Percentiles rank a stretch among this genome's conserved stretches.
Conservation (phyloP, 2,329 filamentous ascomycete genomes). For the Cercospora sp. region DNA sequence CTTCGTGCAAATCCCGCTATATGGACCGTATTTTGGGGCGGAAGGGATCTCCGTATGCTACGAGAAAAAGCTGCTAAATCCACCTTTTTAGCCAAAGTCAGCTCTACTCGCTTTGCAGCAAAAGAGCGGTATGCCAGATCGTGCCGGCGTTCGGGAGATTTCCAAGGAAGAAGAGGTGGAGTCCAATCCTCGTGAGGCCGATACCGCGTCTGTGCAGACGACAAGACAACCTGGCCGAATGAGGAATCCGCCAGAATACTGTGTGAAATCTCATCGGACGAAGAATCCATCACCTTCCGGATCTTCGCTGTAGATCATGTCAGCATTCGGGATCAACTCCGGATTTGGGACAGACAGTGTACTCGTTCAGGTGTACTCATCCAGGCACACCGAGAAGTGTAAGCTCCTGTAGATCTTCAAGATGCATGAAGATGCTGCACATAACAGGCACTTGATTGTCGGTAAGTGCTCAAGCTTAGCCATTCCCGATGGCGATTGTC, state of each 20-base stretch:
- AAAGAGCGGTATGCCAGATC: neutral
- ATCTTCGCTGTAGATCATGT: neutral
- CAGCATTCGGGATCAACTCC: neutral
- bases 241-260: neutral
- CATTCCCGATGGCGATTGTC: too few relatives aligned
- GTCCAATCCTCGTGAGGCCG: too few relatives aligned
- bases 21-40: neutral
- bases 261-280: neutral
- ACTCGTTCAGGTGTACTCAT: too few relatives aligned
- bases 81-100: neutral
- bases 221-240: neutral
- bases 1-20: neutral
- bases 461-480: too few relatives aligned
- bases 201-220: neutral
- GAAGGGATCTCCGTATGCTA: neutral
- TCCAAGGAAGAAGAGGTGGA: too few relatives aligned
- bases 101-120: neutral
- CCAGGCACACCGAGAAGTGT: too few relatives aligned
- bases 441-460: too few relatives aligned
- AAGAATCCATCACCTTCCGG: neutral
- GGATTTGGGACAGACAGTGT: too few relatives aligned
- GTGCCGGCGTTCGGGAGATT: neutral
- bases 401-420: too few relatives aligned
- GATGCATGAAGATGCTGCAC: too few relatives aligned
- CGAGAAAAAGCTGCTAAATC: neutral